A percentile compares a stretch with the other conserved stretches of the same genome.
Conservation (phyloP, 2,329 filamentous ascomycete genomes). For the Exophiala xenobiotica region DNA sequence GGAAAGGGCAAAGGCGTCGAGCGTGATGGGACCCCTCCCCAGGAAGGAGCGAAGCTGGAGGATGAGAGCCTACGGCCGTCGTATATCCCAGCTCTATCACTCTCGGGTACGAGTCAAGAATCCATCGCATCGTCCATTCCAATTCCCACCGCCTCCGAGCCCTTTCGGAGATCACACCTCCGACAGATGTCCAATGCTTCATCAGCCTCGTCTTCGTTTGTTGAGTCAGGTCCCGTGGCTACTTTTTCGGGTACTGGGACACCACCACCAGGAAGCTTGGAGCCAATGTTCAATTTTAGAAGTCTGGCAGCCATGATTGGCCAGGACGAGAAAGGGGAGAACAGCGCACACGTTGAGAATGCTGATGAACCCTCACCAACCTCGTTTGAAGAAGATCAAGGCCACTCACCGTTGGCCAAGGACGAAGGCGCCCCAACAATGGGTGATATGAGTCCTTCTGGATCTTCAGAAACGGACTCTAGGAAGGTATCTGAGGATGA, state of each 20-base stretch:
- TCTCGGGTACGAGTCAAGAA: slow-evolving; percentile 30
- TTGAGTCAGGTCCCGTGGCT: slow-evolving; percentile 61
- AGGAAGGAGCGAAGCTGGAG: slow-evolving; percentile 12
- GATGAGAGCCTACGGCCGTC: slow-evolving; percentile 18
- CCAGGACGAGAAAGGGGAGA: slow-evolving; percentile 54
- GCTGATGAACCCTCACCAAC: slow-evolving; percentile 18
- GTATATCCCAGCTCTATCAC: slow-evolving; percentile 22
- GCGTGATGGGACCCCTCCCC: slow-evolving; percentile 39
- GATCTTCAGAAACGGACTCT: slow-evolving; percentile 11
- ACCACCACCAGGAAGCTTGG: slow-evolving; percentile 51
- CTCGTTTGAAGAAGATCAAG: slow-evolving; percentile 1
- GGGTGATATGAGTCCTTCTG: slow-evolving; percentile 5
- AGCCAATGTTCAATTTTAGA: slow-evolving; percentile 88
- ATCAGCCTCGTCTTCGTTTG: slow-evolving; percentile 73
- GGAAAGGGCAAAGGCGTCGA: slow-evolving; percentile 72
- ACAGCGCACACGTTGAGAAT: slow-evolving; percentile 40
- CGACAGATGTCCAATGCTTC: slow-evolving; percentile 85
- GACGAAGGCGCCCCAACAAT: background rate
- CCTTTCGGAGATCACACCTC: slow-evolving; percentile 67
- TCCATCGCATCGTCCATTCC: slow-evolving; percentile 29
- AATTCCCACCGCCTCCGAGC: slow-evolving; percentile 44
- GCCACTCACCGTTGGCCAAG: slow-evolving; percentile 1
- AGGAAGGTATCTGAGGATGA: slow-evolving; percentile 3
- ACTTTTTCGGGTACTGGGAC: slow-evolving; percentile 35
- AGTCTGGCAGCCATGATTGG: slow-evolving; percentile 84